Evolutionary conservation across 2,329 filamentous ascomycete species (phyloP), one percentile per base, ranked within the genome.

Genomic region (Canariomyces notabilis): DNA sequence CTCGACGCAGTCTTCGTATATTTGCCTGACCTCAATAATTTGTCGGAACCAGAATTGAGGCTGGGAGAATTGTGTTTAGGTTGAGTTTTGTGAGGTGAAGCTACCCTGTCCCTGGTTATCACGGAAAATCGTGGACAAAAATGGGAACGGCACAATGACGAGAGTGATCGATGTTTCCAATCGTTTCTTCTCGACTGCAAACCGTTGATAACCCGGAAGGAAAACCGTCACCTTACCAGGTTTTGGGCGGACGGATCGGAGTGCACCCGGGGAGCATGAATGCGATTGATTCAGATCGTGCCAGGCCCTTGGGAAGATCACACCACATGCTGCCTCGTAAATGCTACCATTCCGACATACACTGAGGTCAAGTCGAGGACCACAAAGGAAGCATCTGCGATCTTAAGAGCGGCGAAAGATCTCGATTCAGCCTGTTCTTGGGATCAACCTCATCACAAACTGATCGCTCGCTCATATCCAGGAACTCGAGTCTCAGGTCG

Each of bases 181-280:
- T 42, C 43, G 49, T 51, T 51, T 48, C 48, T 26, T 37, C 34
- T 32, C 15, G 6, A 36, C 21, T 18, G 11, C 11, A 16, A 18
- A 20, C 22, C 34, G 26, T 37, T 23, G 34, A 38, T 45, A 38
- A 21, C 16, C 22, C 32, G 31, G 16, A 12, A 31, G 16, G 31
- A 37, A 21, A 33, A 16, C 19, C 23, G 15, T 21, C 19, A 12
- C 21, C 21, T 14, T 34, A 52, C 47, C 47, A 23, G 47, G 47
- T 46, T 43, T 23, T 43, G 14, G 9, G 16, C 42, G 14, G 5
- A 16, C 6, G 12, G 12, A 12, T 15, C n/a, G n/a, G n/a, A n/a
- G n/a, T n/a, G n/a, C n/a, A 19, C 16, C n/a, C 20, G 33, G 46
- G 34, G 42, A 37, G 52, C 52, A 57, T 55, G 35, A 54, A 26